A percentile compares a stretch with the other conserved stretches of the same genome.
phyloP scores from a whole-genome alignment of 2,329 filamentous ascomycete species.

The Penicillium sp. region DNA sequence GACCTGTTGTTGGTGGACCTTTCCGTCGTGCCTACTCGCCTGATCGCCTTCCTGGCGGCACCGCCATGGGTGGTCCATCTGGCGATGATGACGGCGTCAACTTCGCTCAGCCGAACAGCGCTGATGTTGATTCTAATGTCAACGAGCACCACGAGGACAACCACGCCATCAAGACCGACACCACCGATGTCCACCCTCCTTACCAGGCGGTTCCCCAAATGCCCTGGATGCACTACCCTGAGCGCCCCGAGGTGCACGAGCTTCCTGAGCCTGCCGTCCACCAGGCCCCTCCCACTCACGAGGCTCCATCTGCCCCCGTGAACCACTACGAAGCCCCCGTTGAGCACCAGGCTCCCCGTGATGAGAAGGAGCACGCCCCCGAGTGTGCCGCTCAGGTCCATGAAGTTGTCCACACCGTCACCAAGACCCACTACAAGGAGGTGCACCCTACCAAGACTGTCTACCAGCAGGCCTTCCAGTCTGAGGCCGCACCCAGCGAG shows the following conservation, averaged over 20 bases:
- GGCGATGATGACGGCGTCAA: constrained; percentile 16
- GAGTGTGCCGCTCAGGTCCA: constrained; percentile 18
- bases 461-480: constrained; percentile 1
- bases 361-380: constrained; percentile 3
- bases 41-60: constrained; percentile 13
- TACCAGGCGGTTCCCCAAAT: constrained; percentile 5
- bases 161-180: constrained; percentile 19
- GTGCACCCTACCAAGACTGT: constrained; percentile 16
- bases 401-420: constrained; percentile 27
- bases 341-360: constrained; percentile 3
- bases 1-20: not conserved
- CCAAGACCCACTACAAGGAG: constrained; percentile 20
- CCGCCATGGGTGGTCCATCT: constrained; percentile 19
- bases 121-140: constrained; percentile 10
- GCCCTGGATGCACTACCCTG: constrained; percentile 9
- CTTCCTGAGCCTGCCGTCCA: not conserved
- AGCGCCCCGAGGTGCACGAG: not conserved
- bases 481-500: constrained; percentile 5
- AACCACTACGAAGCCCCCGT: not conserved
- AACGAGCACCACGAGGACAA: constrained; percentile 21
- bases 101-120: constrained; percentile 8
- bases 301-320: constrained; percentile 2
- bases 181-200: constrained; percentile 15
- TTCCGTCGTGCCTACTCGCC: constrained; percentile 11
- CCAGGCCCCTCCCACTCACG: not conserved